Evolutionary conservation across 2,329 filamentous ascomycete species (phyloP), one percentile per base, ranked within the genome.

Genomic region (Alternaria atra): DNA sequence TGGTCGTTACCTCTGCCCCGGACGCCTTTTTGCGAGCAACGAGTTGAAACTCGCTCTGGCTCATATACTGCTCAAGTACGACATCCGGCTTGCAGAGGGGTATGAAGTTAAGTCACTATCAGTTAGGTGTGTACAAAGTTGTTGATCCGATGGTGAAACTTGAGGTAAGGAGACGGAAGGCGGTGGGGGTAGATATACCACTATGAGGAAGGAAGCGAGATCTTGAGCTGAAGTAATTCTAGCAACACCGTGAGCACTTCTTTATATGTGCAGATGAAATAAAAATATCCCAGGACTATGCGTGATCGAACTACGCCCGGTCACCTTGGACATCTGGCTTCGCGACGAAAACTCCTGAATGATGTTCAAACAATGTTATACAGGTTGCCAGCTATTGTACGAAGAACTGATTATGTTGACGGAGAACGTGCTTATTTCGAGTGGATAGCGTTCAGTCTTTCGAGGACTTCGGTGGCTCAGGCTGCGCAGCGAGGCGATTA

Each of bases 401-500:
- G 10, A 20, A 6, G 1, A 23, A n/a, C 40, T 17, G 25, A 23
- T 6, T 8, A 8, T 52, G 25, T n/a, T 15, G 50, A 17, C 15
- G 6, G 34, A 6, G 7, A 6, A 17, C 12, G n/a, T 30, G 7
- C 27, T 20, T 12, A 35, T 17, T 10, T 42, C 46, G 37, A 3
- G 17, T 50, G 8, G n/a, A 29, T 27, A 27, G 3, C 10, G 12
- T 57, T 20, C 37, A 64, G 34, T 69, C 68, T 32, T 68, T 17
- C 15, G 64, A 30, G 34, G 65, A 40, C 13, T 66, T 68, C 7
- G 59, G 9, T 25, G 67, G 60, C 2, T 58, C 42, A 0, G 68
- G 59, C 27, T 70, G 68, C 30, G 63, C 64, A 27, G 68, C 64
- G 29, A 72, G 66, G 12, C 70, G 65, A 27, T 71, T 65, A 12